Conservation (phyloP, 1,139 yeast species). For the Taphrina confusa region DNA sequence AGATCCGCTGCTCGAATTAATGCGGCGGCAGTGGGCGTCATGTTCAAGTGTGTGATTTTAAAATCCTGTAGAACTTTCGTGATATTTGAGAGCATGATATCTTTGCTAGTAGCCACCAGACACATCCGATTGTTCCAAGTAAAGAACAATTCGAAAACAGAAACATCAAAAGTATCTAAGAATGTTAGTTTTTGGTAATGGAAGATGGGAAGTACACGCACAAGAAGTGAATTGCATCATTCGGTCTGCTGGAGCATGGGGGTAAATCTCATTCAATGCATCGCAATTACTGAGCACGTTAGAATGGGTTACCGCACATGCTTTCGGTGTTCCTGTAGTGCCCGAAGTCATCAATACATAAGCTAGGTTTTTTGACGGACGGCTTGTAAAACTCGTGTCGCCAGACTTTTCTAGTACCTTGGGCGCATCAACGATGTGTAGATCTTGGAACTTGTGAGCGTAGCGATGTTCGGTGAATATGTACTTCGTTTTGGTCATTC, state of each 20-base stretch:
- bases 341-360: conserved; percentile 98
- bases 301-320: conserved; percentile 78
- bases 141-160: conserved; percentile 41
- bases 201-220: not conserved
- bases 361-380: conserved; percentile 62
- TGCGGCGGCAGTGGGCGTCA: conserved; percentile 40
- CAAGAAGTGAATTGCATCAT: conserved; percentile 41
- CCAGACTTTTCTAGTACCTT: not conserved
- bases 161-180: conserved; percentile 40
- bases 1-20: conserved; percentile 31
- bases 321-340: conserved; percentile 96
- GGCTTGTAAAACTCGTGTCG: not conserved
- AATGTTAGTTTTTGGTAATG: not conserved
- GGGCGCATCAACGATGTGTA: not conserved
- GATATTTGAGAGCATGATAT: conserved; percentile 35
- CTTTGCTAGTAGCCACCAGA: conserved; percentile 34
- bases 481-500: conserved; percentile 6
- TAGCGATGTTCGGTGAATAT: conserved; percentile 8
- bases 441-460: not conserved
- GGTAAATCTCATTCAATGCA: conserved; percentile 37
- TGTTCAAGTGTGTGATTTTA: conserved; percentile 39
- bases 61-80: conserved; percentile 26
- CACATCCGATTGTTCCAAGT: conserved; percentile 38
- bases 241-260: conserved; percentile 25
- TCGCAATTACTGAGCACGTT: conserved; percentile 55